These are phyloP conservation scores for Graphilbum ipis-grandicollis DNA, from an alignment of 2,329 filamentous ascomycete genomes.

Conservation along the genomic window DNA sequence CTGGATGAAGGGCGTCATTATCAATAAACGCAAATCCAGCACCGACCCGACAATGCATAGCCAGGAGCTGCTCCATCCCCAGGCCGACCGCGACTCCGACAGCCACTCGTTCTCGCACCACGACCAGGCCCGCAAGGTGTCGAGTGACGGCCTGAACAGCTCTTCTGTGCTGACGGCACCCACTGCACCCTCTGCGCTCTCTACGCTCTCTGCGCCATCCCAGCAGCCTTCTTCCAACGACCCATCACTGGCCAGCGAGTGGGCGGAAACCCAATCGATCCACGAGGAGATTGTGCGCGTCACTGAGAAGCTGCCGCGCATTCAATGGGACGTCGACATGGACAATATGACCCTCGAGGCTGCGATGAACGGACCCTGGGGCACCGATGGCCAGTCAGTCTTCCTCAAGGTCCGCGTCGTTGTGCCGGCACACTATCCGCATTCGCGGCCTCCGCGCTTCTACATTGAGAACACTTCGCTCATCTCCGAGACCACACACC, in stretches of 20 bases:
- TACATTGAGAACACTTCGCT: constrained; percentile 43
- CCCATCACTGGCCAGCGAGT: constrained; percentile 34
- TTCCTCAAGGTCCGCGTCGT: constrained; percentile 45
- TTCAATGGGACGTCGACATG: constrained; percentile 47
- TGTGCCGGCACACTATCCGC: constrained; percentile 42
- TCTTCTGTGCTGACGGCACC: constrained; percentile 11
- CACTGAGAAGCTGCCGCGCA: constrained; percentile 42
- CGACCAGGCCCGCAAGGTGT: constrained; percentile 4
- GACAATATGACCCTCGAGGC: constrained; percentile 39
- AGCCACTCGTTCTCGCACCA: background rate
- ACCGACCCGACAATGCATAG: constrained; percentile 12
- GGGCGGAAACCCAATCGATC: constrained; percentile 43
- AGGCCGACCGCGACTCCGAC: no score
- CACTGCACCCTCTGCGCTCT: no score
- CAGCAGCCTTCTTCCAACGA: constrained; percentile 33
- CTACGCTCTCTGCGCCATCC: no score
- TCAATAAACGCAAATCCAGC: constrained; percentile 35
- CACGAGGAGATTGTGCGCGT: constrained; percentile 49
- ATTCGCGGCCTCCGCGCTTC: constrained; percentile 38
- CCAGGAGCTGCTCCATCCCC: background rate
- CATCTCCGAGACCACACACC: constrained; percentile 38
- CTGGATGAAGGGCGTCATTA: constrained; percentile 53
- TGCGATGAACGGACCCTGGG: constrained; percentile 50
- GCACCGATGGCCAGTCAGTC: constrained; percentile 34
- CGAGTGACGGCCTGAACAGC: constrained; percentile 5